Conservation (phyloP, 768 basidiomycete genomes). For the Lactifluus hygrophoroides region DNA sequence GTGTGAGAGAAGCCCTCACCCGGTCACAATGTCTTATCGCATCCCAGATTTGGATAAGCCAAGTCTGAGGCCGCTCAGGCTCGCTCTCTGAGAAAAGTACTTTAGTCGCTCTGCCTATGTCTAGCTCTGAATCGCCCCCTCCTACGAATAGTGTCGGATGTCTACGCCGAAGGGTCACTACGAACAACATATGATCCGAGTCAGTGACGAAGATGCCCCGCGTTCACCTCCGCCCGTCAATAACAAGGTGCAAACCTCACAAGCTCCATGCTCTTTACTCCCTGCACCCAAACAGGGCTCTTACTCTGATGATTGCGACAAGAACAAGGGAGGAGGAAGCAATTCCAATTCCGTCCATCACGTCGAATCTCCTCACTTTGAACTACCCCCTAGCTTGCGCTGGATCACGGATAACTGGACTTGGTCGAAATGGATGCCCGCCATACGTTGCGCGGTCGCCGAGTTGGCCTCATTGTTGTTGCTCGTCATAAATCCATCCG, state of each 20-base stretch:
- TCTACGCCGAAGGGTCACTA: conserved; percentile 3
- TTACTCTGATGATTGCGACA: neutral
- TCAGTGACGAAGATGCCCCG: conserved; percentile 24
- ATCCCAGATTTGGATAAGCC: neutral
- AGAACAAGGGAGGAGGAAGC: neutral
- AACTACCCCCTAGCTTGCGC: conserved; percentile 29
- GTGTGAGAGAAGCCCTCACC: conserved; percentile 3
- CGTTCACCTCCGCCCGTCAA: conserved; percentile 5
- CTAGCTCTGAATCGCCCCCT: neutral
- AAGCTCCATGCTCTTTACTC: neutral
- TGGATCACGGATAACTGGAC: conserved; percentile 55
- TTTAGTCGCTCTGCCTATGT: neutral
- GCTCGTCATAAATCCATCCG: conserved; percentile 45
- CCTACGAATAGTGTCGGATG: neutral
- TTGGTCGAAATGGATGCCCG: conserved; percentile 54
- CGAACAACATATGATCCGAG: conserved; percentile 27
- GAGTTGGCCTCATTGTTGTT: conserved; percentile 55
- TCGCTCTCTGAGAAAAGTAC: neutral
- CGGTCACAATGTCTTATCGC: neutral
- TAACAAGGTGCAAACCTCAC: neutral
- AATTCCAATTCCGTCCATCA: neutral
- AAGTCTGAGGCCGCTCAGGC: no score
- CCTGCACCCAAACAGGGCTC: neutral
- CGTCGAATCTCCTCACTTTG: neutral
- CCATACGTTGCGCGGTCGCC: conserved; percentile 50